Evolutionary conservation across 1,139 yeast genomes (phyloP).

Genomic region (Wickerhamiella pararugosa): DNA sequence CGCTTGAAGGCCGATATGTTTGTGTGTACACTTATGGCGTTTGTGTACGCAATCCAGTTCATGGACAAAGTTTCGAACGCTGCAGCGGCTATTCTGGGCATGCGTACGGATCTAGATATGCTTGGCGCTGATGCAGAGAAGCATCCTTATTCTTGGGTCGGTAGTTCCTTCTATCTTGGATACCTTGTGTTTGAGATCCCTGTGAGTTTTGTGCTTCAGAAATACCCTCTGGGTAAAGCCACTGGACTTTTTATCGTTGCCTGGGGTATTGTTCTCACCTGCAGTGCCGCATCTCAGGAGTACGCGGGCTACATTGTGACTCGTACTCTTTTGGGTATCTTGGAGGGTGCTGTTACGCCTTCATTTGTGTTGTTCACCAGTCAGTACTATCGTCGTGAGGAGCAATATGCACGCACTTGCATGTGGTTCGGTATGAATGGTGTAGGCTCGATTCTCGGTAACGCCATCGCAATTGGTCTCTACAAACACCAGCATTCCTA

Average conservation of each 20-base stretch:
- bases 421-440: slow-evolving; percentile 16
- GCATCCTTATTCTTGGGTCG: slow-evolving; percentile 30
- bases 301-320: slow-evolving; percentile 35
- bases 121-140: slow-evolving; percentile 15
- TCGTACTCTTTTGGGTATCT: slow-evolving; percentile 37
- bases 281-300: slow-evolving; percentile 26
- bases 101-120: slow-evolving; percentile 27
- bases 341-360: slow-evolving; percentile 44
- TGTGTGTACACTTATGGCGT: slow-evolving; percentile 40
- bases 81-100: slow-evolving; percentile 47
- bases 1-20: slow-evolving; percentile 39
- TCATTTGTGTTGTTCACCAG: slow-evolving; percentile 43
- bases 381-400: slow-evolving; percentile 39
- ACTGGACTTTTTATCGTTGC: slow-evolving; percentile 21
- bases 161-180: slow-evolving; percentile 33
- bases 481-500: slow-evolving; percentile 16
- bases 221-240: slow-evolving; percentile 12
- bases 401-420: slow-evolving; percentile 28
- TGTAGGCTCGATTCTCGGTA: slow-evolving; percentile 15
- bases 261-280: slow-evolving; percentile 34
- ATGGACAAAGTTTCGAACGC: slow-evolving; percentile 49
- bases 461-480: slow-evolving; percentile 16
- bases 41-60: slow-evolving; percentile 42
- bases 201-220: slow-evolving; percentile 34
- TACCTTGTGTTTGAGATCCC: slow-evolving; percentile 31